These are phyloP conservation scores for Hypomyces perniciosus DNA, from an alignment of 2,329 filamentous ascomycete species.

Conservation along the genomic window DNA sequence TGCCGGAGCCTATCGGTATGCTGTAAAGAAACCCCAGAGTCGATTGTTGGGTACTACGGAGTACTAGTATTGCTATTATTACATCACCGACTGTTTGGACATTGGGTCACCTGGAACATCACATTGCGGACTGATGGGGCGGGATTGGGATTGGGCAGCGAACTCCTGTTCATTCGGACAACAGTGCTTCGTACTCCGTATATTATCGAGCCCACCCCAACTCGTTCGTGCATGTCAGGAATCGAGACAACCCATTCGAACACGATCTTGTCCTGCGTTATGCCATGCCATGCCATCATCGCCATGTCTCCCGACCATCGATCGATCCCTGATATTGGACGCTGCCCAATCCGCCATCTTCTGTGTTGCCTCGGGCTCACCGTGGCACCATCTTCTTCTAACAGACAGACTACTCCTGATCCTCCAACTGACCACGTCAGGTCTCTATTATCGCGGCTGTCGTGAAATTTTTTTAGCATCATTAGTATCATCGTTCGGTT, in stretches of 20 bases:
- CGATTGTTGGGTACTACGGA: neutral
- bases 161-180: neutral
- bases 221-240: too few relatives aligned
- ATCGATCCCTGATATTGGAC: too few relatives aligned
- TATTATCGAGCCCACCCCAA: too few relatives aligned
- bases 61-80: too few relatives aligned
- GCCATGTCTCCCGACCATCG: too few relatives aligned
- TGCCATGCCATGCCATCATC: too few relatives aligned
- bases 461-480: neutral
- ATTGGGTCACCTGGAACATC: neutral
- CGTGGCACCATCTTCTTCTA: neutral
- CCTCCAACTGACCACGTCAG: neutral
- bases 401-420: neutral
- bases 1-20: neutral
- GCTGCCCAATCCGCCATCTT: too few relatives aligned
- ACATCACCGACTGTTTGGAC: conserved; percentile 2
- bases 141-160: conserved; percentile 8
- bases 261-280: too few relatives aligned
- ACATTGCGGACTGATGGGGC: neutral
- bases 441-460: neutral
- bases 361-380: too few relatives aligned
- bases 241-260: too few relatives aligned
- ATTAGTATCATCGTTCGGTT: neutral
- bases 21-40: neutral
- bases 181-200: neutral